These are phyloP conservation scores for Fusarium vanettenii DNA, from an alignment of 2,329 filamentous ascomycete genomes.

Conservation along the genomic window DNA sequence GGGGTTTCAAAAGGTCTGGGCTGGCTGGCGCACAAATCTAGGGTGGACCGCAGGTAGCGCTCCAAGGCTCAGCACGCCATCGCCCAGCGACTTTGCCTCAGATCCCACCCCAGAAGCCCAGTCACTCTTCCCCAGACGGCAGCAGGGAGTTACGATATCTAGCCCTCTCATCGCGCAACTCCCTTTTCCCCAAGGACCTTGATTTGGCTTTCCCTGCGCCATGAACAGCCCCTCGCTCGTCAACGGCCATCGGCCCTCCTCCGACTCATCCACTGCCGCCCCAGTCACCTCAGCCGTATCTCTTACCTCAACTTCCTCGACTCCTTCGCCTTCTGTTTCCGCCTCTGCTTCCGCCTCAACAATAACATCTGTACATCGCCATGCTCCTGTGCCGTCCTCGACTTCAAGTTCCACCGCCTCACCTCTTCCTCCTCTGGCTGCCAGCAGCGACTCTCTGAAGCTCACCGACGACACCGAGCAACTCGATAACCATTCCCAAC, in stretches of 20 bases:
- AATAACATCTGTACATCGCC: conserved; percentile 32
- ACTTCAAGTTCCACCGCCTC: conserved; percentile 19
- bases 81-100: conserved; percentile 44
- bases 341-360: conserved; percentile 4
- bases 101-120: conserved; percentile 29
- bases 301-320: conserved; percentile 24
- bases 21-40: conserved; percentile 30
- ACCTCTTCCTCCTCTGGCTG: conserved; percentile 11
- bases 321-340: conserved; percentile 25
- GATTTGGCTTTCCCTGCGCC: conserved; percentile 34
- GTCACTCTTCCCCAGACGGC: conserved; percentile 38
- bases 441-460: conserved; percentile 29
- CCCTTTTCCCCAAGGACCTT: conserved; percentile 29
- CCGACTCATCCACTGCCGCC: conserved; percentile 27
- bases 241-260: conserved; percentile 40
- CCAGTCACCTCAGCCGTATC: conserved; percentile 14
- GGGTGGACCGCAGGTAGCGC: conserved; percentile 35
- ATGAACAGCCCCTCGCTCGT: conserved; percentile 42
- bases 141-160: conserved; percentile 44
- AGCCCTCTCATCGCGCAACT: conserved; percentile 45
- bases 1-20: conserved; percentile 13
- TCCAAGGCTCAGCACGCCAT: conserved; percentile 43
- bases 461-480: conserved; percentile 20
- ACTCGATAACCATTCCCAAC: conserved; percentile 23
- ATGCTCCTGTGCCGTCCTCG: conserved; percentile 30